phyloP scores from a whole-genome alignment of 352 stramenopile genomes.

The Phytophthora brassicae region DNA sequence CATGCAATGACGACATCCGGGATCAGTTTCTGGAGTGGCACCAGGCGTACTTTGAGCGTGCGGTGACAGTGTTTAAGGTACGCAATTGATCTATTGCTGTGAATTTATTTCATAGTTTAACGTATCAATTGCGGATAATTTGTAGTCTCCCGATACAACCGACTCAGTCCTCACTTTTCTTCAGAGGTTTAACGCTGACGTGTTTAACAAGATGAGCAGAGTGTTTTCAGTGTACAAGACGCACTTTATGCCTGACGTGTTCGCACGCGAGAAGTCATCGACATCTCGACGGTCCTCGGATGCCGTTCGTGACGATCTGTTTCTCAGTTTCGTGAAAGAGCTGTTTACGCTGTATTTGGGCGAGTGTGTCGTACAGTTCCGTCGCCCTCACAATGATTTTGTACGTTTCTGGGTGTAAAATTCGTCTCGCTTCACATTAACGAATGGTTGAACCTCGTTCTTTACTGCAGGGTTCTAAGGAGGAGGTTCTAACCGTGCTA shows the following conservation, averaged over 20 bases:
- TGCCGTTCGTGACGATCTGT: constrained; percentile 58
- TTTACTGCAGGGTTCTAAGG: constrained; percentile 43
- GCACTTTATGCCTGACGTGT: constrained; percentile 60
- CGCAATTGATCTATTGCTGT: neutral
- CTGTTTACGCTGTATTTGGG: constrained; percentile 59
- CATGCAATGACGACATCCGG: constrained; percentile 73
- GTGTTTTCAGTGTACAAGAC: constrained; percentile 72
- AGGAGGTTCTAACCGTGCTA: constrained; percentile 40
- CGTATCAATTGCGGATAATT: neutral
- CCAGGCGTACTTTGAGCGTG: constrained; percentile 65
- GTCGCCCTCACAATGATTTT: constrained; percentile 56
- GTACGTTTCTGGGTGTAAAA: constrained; percentile 29
- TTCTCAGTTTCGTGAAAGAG: constrained; percentile 73
- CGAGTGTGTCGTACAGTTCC: constrained; percentile 57
- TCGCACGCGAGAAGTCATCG: constrained; percentile 39
- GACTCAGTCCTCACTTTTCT: constrained; percentile 64
- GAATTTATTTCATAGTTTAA: neutral
- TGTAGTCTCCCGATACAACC: constrained; percentile 27
- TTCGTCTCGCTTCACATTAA: neutral
- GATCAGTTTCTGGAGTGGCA: constrained; percentile 88
- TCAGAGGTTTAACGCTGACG: constrained; percentile 48
- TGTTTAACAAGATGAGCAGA: constrained; percentile 50
- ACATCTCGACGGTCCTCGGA: constrained; percentile 41
- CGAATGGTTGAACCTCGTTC: constrained; percentile 1
- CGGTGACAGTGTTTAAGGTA: constrained; percentile 57